A percentile compares a stretch with the other conserved stretches of the same genome.
Conservation (phyloP, 108 stramenopile genomes). For the Conticribra guillardii region DNA sequence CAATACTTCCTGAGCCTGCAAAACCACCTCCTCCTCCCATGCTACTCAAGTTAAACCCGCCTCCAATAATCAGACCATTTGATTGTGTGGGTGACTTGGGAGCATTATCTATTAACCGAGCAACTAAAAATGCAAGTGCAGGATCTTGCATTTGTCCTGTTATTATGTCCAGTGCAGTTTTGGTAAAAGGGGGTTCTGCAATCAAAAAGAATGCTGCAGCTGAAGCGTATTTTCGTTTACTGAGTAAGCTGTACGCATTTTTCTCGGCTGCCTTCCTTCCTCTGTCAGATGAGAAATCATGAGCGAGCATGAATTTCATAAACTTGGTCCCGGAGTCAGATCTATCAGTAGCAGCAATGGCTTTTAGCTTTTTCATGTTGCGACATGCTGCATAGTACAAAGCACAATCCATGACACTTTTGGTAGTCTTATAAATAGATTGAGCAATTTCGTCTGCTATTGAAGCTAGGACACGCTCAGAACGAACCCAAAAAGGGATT, state of each 20-base stretch:
- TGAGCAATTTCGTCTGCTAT: conserved; percentile 88
- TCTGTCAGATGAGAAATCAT: conserved; percentile 73
- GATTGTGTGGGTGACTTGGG: conserved; percentile 5
- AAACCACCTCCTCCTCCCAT: conserved; percentile 85
- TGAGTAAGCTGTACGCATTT: conserved; percentile 84
- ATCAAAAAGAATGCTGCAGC: conserved; percentile 87
- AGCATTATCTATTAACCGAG: conserved; percentile 66
- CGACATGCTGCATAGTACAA: conserved; percentile 75
- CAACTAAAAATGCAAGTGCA: conserved; percentile 81
- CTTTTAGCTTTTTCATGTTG: conserved; percentile 68
- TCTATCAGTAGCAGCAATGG: conserved; percentile 79
- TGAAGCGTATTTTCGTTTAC: conserved; percentile 70
- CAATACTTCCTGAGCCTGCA: conserved; percentile 41
- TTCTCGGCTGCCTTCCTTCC: conserved; percentile 85
- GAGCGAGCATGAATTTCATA: conserved; percentile 68
- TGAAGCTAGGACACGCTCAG: conserved; percentile 56
- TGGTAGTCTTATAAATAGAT: conserved; percentile 63
- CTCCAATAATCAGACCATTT: conserved; percentile 41
- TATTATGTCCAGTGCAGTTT: conserved; percentile 78
- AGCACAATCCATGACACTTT: conserved; percentile 78
- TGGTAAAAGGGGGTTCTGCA: conserved; percentile 79
- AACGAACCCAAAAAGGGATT: conserved; percentile 87
- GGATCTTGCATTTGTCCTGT: conserved; percentile 74
- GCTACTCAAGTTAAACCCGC: conserved; percentile 53
- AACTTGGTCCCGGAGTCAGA: conserved; percentile 77